These are phyloP conservation scores for Acacia acuminata DNA, from an alignment of 306 rosid species.

Conservation along the genomic window DNA sequence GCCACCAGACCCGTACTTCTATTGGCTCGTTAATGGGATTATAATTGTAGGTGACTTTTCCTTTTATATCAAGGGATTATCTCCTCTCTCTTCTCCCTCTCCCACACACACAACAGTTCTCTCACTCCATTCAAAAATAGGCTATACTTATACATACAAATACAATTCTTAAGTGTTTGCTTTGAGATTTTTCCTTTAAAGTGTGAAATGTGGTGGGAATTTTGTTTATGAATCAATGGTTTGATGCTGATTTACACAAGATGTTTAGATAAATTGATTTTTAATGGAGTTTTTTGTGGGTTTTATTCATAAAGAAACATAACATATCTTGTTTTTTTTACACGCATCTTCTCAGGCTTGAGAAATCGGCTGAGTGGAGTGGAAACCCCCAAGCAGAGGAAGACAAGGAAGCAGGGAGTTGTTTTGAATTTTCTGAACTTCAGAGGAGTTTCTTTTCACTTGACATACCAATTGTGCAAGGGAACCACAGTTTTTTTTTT, in stretches of 20 bases:
- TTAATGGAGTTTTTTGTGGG: not conserved
- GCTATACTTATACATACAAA: not conserved
- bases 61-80: not conserved
- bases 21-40: not conserved
- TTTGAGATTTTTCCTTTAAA: not conserved
- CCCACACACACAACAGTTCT: not conserved
- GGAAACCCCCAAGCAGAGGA: not conserved
- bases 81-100: not conserved
- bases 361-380: not conserved
- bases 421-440: not conserved
- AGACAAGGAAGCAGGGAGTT: constrained; percentile 9
- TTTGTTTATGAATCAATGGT: not conserved
- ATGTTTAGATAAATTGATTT: not conserved
- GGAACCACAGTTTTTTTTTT: constrained; percentile 32
- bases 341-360: constrained; percentile 38
- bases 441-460: constrained; percentile 20
- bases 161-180: not conserved
- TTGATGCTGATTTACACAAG: not conserved
- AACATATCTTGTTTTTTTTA: not conserved
- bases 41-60: not conserved
- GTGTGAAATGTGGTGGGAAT: not conserved
- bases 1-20: not conserved
- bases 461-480: constrained; percentile 24
- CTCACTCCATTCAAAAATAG: not conserved
- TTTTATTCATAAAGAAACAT: constrained; percentile 15